A percentile compares a stretch with the other conserved stretches of the same genome.
Conservation (phyloP, 1,284 basidiomycete species). For the Sanghuangporus sanghuang region DNA sequence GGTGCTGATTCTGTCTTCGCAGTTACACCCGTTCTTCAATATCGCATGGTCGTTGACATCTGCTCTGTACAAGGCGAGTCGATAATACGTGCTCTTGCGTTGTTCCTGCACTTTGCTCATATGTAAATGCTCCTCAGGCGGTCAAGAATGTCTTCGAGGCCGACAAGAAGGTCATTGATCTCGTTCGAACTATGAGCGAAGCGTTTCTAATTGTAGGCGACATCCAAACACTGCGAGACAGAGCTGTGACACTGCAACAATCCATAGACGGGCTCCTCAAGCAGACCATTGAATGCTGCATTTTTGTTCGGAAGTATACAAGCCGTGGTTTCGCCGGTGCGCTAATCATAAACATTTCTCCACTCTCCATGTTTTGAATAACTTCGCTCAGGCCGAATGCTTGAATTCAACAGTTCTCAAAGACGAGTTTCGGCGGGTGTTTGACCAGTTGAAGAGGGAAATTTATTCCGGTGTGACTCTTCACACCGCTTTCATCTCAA, state of each 20-base stretch:
- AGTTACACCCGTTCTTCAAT: background rate
- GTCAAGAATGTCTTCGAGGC: conserved; percentile 9
- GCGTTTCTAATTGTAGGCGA: background rate
- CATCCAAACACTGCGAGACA: background rate
- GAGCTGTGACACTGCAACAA: background rate
- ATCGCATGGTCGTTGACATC: background rate
- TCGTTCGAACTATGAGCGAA: background rate
- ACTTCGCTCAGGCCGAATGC: background rate
- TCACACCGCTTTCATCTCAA: background rate
- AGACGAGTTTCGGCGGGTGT: background rate
- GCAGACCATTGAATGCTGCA: conserved; percentile 1
- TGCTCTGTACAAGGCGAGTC: background rate
- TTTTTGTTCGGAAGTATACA: background rate
- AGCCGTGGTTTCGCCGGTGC: background rate
- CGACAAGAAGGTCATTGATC: background rate
- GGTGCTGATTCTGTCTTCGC: background rate
- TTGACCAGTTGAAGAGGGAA: background rate
- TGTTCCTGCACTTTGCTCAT: background rate
- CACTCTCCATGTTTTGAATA: background rate
- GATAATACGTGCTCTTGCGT: background rate
- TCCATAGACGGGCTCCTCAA: background rate
- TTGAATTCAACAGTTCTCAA: background rate
- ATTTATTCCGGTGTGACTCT: background rate
- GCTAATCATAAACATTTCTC: background rate
- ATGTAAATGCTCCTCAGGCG: background rate